Conservation (phyloP, 305 asterid genomes). For the Fraxinus paxiana region DNA sequence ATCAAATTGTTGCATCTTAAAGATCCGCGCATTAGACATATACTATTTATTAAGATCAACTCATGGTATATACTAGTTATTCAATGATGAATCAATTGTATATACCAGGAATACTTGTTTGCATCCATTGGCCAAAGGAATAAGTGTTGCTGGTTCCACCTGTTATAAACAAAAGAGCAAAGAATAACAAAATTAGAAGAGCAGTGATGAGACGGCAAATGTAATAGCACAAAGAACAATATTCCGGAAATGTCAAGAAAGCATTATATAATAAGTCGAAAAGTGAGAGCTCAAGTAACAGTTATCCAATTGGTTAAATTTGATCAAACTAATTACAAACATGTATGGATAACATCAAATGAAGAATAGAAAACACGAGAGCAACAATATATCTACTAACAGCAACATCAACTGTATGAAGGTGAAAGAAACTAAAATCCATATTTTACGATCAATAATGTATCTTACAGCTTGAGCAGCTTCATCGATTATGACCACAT, state of each 20-base stretch:
- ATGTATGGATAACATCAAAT: not conserved
- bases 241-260: not conserved
- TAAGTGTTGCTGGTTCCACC: conserved; percentile 93
- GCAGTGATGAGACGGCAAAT: conserved; percentile 13
- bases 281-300: not conserved
- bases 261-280: not conserved
- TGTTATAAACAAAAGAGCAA: conserved; percentile 31
- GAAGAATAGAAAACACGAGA: not conserved
- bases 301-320: not conserved
- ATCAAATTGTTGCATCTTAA: not conserved
- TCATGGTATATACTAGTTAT: not conserved
- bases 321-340: not conserved
- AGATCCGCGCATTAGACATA: not conserved
- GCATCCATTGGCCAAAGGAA: conserved; percentile 93
- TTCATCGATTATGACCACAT: conserved; percentile 96
- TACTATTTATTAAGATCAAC: not conserved
- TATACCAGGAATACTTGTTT: conserved; percentile 96
- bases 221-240: conserved; percentile 12
- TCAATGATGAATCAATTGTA: conserved; percentile 2
- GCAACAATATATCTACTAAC: not conserved
- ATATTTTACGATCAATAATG: not conserved
- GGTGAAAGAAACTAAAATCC: not conserved
- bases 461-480: conserved; percentile 99
- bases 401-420: not conserved
- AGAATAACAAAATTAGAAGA: conserved; percentile 21